Percentiles rank a stretch among this genome's conserved stretches.
phyloP scores from a whole-genome alignment of 768 basidiomycete species.

The Boletus tylopilopsis region DNA sequence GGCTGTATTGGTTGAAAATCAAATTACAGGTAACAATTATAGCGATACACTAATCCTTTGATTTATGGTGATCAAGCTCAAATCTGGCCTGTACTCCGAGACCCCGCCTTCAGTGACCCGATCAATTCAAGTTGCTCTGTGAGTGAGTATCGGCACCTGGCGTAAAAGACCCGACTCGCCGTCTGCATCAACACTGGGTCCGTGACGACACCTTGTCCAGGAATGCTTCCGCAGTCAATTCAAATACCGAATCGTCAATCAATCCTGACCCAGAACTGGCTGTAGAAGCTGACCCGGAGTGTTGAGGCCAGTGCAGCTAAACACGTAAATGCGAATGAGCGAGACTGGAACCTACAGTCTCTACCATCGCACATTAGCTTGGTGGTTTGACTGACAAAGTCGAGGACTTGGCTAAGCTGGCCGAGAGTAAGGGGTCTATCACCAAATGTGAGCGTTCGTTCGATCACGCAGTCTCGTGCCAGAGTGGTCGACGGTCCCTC shows the following conservation, averaged over 20 bases:
- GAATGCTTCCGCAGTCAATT: slow-evolving; percentile 11
- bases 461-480: slow-evolving; percentile 3
- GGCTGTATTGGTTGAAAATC: too few relatives aligned
- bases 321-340: slow-evolving; percentile 13
- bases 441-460: slow-evolving; percentile 5
- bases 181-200: background rate
- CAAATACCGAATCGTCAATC: slow-evolving; percentile 13
- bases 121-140: slow-evolving; percentile 3
- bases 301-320: slow-evolving; percentile 7
- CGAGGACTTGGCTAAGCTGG: slow-evolving; percentile 7
- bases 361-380: slow-evolving; percentile 5
- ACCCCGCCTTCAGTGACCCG: background rate
- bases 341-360: slow-evolving; percentile 14
- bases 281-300: too few relatives aligned
- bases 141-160: background rate
- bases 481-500: background rate
- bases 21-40: too few relatives aligned
- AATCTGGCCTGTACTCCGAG: too few relatives aligned
- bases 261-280: background rate
- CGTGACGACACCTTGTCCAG: background rate
- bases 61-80: too few relatives aligned
- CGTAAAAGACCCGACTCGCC: slow-evolving; percentile 2
- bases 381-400: slow-evolving; percentile 6
- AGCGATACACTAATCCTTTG: too few relatives aligned
- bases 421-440: background rate